Percentiles rank a stretch among this genome's conserved stretches.
phyloP scores from a whole-genome alignment of 2,329 filamentous ascomycete species.

The Cyphellophora europaea region DNA sequence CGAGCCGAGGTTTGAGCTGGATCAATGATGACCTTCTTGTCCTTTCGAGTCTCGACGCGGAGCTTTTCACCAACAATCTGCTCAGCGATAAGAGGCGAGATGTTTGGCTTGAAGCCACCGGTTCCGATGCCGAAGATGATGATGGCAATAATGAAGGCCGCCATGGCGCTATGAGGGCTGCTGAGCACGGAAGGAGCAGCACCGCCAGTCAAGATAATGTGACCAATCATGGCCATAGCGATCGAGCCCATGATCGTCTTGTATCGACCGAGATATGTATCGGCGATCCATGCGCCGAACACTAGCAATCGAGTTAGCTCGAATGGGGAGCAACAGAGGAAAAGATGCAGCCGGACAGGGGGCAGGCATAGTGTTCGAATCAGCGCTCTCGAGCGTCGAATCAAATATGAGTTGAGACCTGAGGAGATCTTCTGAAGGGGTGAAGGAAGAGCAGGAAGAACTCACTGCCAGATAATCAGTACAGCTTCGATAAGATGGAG shows the following conservation, averaged over 20 bases:
- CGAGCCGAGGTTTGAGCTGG: slow-evolving; percentile 59
- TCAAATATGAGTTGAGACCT: too few relatives aligned
- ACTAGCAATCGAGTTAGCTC: too few relatives aligned
- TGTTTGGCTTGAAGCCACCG: slow-evolving; percentile 74
- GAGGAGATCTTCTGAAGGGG: too few relatives aligned
- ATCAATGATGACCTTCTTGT: slow-evolving; percentile 62
- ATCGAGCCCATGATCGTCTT: slow-evolving; percentile 25
- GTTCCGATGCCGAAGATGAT: slow-evolving; percentile 34
- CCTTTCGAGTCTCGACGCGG: slow-evolving; percentile 44
- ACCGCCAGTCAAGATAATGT: slow-evolving; percentile 18
- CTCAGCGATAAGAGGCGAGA: slow-evolving; percentile 62
- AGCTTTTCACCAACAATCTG: slow-evolving; percentile 55
- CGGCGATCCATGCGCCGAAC: slow-evolving; percentile 27
- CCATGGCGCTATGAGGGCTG: slow-evolving; percentile 19
- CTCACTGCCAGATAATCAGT: too few relatives aligned
- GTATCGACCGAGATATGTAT: slow-evolving; percentile 30
- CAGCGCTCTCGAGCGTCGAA: too few relatives aligned
- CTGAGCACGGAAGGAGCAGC: slow-evolving; percentile 18
- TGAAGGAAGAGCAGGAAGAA: too few relatives aligned
- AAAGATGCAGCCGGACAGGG: too few relatives aligned
- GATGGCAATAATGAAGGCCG: slow-evolving; percentile 22
- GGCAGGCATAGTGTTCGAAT: too few relatives aligned
- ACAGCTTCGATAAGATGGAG: too few relatives aligned
- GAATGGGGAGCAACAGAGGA: too few relatives aligned
- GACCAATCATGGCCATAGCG: slow-evolving; percentile 25